Percentiles rank a stretch among this genome's conserved stretches.
phyloP scores from a whole-genome alignment of 208 protist genomes.

The Trypanosomatidae sp. region DNA sequence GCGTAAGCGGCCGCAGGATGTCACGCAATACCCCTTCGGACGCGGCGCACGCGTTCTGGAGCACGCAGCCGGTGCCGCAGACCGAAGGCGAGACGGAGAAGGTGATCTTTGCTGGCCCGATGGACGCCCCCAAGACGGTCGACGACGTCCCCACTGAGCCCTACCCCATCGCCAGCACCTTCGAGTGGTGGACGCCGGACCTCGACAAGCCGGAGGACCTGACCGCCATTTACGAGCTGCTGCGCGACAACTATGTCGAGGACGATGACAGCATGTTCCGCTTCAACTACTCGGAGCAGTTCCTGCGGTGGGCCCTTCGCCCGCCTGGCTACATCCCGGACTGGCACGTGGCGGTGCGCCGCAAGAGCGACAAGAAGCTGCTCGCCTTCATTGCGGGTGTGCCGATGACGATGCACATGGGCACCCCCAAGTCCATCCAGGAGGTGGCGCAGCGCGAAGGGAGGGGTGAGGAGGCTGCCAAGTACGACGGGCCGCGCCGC shows the following conservation, averaged over 20 bases:
- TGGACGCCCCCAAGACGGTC: constrained; percentile 68
- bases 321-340: constrained; percentile 94
- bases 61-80: constrained; percentile 82
- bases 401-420: constrained; percentile 89
- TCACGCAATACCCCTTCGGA: no score
- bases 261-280: constrained; percentile 99
- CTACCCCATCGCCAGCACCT: constrained; percentile 87
- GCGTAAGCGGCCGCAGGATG: no score
- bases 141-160: constrained; percentile 91
- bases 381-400: constrained; percentile 98
- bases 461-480: constrained; percentile 7
- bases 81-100: constrained; percentile 24
- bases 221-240: constrained; percentile 90
- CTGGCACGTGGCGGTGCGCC: constrained; percentile 97
- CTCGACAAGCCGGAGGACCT: constrained; percentile 79
- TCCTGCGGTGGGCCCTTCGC: constrained; percentile 97
- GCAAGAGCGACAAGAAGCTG: constrained; percentile 86
- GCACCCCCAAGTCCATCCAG: constrained; percentile 29
- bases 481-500: constrained; percentile 48
- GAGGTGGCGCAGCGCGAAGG: constrained; percentile 14
- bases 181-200: constrained; percentile 96
- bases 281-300: constrained; percentile 98
- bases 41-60: constrained; percentile 77
- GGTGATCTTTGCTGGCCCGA: constrained; percentile 41
- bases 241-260: constrained; percentile 99